phyloP scores from a whole-genome alignment of 352 stramenopile genomes.

The Albugo laibachii region DNA sequence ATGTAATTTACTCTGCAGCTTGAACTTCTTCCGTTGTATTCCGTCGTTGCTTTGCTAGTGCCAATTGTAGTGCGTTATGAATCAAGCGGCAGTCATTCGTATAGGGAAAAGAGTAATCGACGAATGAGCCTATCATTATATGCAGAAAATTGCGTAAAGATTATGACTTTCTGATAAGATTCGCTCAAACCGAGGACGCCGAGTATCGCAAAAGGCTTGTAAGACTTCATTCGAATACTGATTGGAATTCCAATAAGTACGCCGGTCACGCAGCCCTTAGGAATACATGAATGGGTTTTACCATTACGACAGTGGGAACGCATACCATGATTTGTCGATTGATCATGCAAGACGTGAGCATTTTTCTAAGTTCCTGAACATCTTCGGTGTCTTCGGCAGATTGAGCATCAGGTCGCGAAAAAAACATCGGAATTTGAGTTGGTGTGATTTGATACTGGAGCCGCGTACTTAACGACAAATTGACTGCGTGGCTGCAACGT shows the following conservation, averaged over 20 bases:
- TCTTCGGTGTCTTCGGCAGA: constrained; percentile 14
- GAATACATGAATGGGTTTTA: constrained; percentile 2
- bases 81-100: constrained; percentile 61
- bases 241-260: constrained; percentile 66
- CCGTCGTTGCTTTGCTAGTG: constrained; percentile 33
- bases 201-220: constrained; percentile 54
- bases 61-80: constrained; percentile 53
- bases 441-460: too few relatives aligned
- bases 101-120: constrained; percentile 74
- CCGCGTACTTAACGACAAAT: too few relatives aligned
- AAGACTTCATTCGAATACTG: constrained; percentile 62
- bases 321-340: constrained; percentile 60
- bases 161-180: not conserved
- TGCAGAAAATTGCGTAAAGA: not conserved
- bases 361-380: constrained; percentile 49
- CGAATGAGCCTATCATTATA: constrained; percentile 33
- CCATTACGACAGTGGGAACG: not conserved
- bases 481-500: too few relatives aligned
- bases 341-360: constrained; percentile 74
- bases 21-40: constrained; percentile 10
- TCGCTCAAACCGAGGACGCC: constrained; percentile 33
- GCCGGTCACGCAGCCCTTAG: constrained; percentile 32
- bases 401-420: too few relatives aligned
- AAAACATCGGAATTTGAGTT: too few relatives aligned
- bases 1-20: not conserved